phyloP scores from a whole-genome alignment of 257 asterid species.

The Solanum sejunctum region DNA sequence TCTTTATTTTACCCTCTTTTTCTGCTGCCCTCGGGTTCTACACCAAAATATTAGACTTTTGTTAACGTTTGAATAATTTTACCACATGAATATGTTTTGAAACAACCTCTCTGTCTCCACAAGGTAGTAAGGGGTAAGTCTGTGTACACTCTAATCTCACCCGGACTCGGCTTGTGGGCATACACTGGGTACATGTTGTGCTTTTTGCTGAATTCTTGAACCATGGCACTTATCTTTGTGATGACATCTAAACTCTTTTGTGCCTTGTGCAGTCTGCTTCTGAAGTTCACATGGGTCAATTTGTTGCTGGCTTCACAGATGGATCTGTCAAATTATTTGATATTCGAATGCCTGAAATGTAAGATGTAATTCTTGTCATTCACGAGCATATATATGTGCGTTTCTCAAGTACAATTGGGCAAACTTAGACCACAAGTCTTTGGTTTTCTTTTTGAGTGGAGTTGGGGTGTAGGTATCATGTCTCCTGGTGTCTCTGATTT shows the following conservation, averaged over 20 bases:
- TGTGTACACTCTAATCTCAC: neutral
- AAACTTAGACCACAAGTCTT: neutral
- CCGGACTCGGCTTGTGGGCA: neutral
- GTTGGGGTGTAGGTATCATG: neutral
- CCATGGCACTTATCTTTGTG: neutral
- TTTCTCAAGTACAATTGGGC: neutral
- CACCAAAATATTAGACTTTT: neutral
- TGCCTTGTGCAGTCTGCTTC: slow-evolving; percentile 59
- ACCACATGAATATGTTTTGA: neutral
- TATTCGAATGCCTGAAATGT: slow-evolving; percentile 75
- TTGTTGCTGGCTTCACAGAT: slow-evolving; percentile 84
- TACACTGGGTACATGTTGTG: neutral
- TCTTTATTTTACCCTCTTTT: neutral
- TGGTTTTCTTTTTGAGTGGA: neutral
- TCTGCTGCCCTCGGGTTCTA: neutral
- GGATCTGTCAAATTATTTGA: slow-evolving; percentile 75
- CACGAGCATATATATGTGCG: neutral
- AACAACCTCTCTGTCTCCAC: neutral
- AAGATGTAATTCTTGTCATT: slow-evolving; percentile 15
- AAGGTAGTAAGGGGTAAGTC: neutral
- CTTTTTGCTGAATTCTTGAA: neutral
- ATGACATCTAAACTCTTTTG: neutral
- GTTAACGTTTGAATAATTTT: neutral
- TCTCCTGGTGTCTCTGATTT: neutral
- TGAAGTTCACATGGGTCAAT: slow-evolving; percentile 81